A percentile compares a stretch with the other conserved stretches of the same genome.
Evolutionary conservation across 768 basidiomycete genomes (phyloP).

Genomic region (Amanita pallidorosea): DNA sequence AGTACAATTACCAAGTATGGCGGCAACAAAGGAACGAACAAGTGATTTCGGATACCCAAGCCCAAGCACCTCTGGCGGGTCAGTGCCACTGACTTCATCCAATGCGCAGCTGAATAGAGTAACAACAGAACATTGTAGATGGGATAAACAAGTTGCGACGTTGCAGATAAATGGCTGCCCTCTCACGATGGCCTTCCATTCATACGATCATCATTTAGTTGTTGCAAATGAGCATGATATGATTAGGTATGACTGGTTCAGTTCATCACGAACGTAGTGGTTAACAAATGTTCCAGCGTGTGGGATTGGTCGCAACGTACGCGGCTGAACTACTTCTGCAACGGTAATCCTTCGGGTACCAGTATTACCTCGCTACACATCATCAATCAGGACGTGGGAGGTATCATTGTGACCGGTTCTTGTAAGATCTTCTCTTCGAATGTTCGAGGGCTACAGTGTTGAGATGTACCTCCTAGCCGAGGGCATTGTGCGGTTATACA

Average conservation of each 20-base stretch:
- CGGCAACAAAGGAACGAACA: conserved; percentile 84
- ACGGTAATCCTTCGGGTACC: conserved; percentile 75
- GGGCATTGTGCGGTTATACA: conserved; percentile 83
- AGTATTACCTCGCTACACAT: conserved; percentile 83
- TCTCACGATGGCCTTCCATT: conserved; percentile 78
- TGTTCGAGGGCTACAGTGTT: not conserved
- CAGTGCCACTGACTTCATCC: conserved; percentile 12
- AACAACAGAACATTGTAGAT: conserved; percentile 43
- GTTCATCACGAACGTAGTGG: not conserved
- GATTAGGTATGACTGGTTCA: conserved; percentile 49
- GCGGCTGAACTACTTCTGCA: conserved; percentile 75
- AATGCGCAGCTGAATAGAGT: not conserved
- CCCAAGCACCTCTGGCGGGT: conserved; percentile 72
- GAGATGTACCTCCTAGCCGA: conserved; percentile 47
- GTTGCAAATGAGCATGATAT: conserved; percentile 80
- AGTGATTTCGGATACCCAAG: conserved; percentile 55
- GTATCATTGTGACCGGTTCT: conserved; percentile 80
- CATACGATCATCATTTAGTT: conserved; percentile 83
- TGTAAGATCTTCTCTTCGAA: conserved; percentile 33
- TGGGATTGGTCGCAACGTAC: conserved; percentile 90
- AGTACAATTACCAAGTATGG: conserved; percentile 96
- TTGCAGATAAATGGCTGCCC: conserved; percentile 52
- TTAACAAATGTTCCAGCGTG: conserved; percentile 39
- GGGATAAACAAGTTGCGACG: conserved; percentile 66
- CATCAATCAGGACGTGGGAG: conserved; percentile 93